phyloP scores from a whole-genome alignment of 495 filamentous ascomycete genomes.

The Aspergillus affinis region DNA sequence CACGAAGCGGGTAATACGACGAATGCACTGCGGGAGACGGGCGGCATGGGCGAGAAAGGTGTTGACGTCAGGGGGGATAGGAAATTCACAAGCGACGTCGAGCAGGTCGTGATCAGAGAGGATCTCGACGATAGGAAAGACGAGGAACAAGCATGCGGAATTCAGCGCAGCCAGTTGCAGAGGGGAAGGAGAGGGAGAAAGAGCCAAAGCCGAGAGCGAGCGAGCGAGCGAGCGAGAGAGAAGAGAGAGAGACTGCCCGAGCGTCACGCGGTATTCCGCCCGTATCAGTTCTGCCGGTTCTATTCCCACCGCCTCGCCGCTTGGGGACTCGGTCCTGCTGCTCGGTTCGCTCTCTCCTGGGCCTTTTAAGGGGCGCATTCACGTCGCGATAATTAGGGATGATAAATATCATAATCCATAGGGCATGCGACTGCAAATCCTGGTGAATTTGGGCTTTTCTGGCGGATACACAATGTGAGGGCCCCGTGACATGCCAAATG shows the following conservation, averaged over 20 bases:
- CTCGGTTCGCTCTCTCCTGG: neutral
- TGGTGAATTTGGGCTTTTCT: neutral
- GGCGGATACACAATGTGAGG: neutral
- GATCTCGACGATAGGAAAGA: constrained; percentile 3
- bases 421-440: neutral
- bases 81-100: constrained; percentile 9
- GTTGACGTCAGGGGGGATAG: constrained; percentile 12
- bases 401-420: neutral
- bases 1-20: constrained; percentile 41
- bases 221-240: constrained; percentile 23
- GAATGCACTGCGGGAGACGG: constrained; percentile 32
- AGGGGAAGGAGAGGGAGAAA: constrained; percentile 17
- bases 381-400: neutral
- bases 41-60: constrained; percentile 32
- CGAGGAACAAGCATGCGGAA: neutral
- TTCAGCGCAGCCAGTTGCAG: constrained; percentile 6
- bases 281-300: constrained; percentile 19
- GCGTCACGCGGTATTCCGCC: constrained; percentile 26
- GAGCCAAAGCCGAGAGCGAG: constrained; percentile 20
- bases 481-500: neutral
- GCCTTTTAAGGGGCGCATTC: neutral
- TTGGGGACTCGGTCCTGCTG: constrained; percentile 8
- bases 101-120: neutral
- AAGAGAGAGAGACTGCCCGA: constrained; percentile 23
- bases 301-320: constrained; percentile 30